phyloP scores from a whole-genome alignment of 2,329 filamentous ascomycete genomes.

The Fusarium pilosicola region DNA sequence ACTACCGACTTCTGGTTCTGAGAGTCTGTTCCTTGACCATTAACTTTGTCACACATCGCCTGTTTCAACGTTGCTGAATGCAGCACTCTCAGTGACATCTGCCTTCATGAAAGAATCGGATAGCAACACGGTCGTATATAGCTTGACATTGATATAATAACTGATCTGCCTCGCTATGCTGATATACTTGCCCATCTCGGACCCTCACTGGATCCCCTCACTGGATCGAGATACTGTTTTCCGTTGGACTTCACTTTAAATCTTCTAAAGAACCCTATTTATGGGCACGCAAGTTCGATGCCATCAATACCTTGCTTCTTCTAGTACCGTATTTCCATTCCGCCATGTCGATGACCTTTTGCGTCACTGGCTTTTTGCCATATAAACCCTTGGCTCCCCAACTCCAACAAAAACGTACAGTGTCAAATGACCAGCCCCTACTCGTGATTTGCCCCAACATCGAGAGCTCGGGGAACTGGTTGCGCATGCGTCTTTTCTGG shows the following conservation, averaged over 20 bases:
- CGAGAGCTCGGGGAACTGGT: slow-evolving; percentile 45
- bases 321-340: slow-evolving; percentile 34
- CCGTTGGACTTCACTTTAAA: slow-evolving; percentile 5
- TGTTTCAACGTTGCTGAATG: neutral
- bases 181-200: neutral
- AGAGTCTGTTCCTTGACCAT: neutral
- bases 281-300: neutral
- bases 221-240: neutral
- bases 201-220: neutral
- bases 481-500: slow-evolving; percentile 64
- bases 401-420: slow-evolving; percentile 40
- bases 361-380: slow-evolving; percentile 36
- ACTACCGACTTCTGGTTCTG: too few species aligned
- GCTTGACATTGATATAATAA: slow-evolving; percentile 23
- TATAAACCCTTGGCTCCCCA: slow-evolving; percentile 34
- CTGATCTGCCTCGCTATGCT: slow-evolving; percentile 9
- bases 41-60: neutral
- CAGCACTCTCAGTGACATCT: neutral
- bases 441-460: slow-evolving; percentile 46
- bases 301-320: slow-evolving; percentile 14
- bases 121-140: slow-evolving; percentile 1
- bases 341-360: slow-evolving; percentile 28
- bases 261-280: neutral
- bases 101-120: neutral
- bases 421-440: slow-evolving; percentile 34